phyloP scores from a whole-genome alignment of 1,284 basidiomycete genomes.

The Malassezia restricta region DNA sequence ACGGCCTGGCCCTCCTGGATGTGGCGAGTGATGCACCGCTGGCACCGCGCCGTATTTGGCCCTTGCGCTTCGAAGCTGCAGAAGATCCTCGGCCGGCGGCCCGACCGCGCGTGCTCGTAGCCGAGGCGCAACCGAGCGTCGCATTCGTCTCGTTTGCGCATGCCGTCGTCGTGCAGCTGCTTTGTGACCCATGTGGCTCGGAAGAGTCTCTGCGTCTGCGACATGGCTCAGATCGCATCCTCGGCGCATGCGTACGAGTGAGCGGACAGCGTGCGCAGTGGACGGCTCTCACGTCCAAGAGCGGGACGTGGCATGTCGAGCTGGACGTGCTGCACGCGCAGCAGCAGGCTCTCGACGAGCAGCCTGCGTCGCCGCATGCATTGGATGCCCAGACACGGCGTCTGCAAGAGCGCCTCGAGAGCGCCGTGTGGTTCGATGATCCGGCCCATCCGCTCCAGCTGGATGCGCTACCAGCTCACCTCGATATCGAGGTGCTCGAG shows the following conservation, averaged over 20 bases:
- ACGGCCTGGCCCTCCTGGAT: slow-evolving; percentile 22
- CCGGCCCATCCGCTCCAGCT: slow-evolving; percentile 70
- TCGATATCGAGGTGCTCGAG: slow-evolving; percentile 59
- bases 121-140: slow-evolving; percentile 21
- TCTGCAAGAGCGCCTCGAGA: slow-evolving; percentile 71
- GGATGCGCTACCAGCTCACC: slow-evolving; percentile 63
- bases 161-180: slow-evolving; percentile 26
- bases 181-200: slow-evolving; percentile 16
- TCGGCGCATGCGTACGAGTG: slow-evolving; percentile 26
- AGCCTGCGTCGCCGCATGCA: slow-evolving; percentile 16
- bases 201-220: slow-evolving; percentile 46
- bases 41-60: background rate
- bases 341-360: slow-evolving; percentile 15
- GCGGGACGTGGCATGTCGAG: slow-evolving; percentile 33
- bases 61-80: slow-evolving; percentile 13
- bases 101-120: slow-evolving; percentile 27
- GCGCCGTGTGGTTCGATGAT: slow-evolving; percentile 68
- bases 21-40: slow-evolving; percentile 4
- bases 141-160: slow-evolving; percentile 35
- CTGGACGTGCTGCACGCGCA: slow-evolving; percentile 19
- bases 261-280: slow-evolving; percentile 15
- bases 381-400: slow-evolving; percentile 47
- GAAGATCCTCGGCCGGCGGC: slow-evolving; percentile 30
- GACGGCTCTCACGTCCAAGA: slow-evolving; percentile 36
- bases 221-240: slow-evolving; percentile 34